Base-by-base conservation (phyloP, 257 asterid genomes). In the Petrea volubilis region DNA sequence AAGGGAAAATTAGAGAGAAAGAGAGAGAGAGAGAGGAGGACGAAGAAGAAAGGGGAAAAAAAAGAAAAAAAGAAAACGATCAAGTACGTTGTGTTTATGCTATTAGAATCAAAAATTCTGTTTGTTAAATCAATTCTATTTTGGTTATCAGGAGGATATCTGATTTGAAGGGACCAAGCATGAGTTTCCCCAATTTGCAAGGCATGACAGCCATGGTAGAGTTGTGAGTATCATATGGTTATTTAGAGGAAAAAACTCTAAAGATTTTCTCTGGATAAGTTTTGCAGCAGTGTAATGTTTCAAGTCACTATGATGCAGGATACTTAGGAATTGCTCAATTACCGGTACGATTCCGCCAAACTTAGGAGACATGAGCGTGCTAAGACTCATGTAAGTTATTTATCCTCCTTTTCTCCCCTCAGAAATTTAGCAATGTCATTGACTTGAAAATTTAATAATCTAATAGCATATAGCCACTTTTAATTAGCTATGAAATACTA, bases 241-340 rank as follows among this genome's bases (percentile, higher is more conserved):
- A 61, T 63, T 52, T 51, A 29, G 9, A 49, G 13, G 50, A 50
- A 60, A 62, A 11, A 51, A 33, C 40, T 23, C 2, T 11, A 47
- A 38, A 13, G 20, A 44, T 2, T 21, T 34, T 20, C 11, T 21
- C 21, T 67, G 1, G 8, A 49, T 33, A 25, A 59, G 33, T 38
- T 62, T 36, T 74, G 24, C 44, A 43, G 62, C 10, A 50, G 36
- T 15, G 18, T 78, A 43, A 74, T 68, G 43, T 49, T 56, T 33
- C 31, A 52, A 71, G 62, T 64, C 55, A 33, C 56, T 70, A 41
- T 76, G 80, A 27, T 83, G 87, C 93, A 94, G 99, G 78, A 60
- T 82, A 63, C 55, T 94, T 62, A 86, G 89, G 70, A 94, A 91
- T 81, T 94, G 97, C 79, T 89, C 94, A 4, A 86, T 94, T 71